phyloP scores from a whole-genome alignment of 306 rosid species.

The Inga leiocalycina region DNA sequence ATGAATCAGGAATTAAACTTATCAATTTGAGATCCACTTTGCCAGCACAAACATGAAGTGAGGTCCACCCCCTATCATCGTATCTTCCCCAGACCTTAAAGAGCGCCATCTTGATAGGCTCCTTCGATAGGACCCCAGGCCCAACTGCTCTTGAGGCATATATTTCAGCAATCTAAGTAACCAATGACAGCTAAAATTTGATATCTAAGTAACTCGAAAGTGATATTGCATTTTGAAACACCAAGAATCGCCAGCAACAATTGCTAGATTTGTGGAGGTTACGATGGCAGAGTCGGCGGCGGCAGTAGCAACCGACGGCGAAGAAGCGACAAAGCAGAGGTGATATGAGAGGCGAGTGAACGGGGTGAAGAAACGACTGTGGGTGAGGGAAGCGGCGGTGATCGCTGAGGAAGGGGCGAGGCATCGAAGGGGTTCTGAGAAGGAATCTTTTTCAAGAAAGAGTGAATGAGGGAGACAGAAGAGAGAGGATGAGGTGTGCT shows the following conservation, averaged over 20 bases:
- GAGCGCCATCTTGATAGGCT: constrained; percentile 66
- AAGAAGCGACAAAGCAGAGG: too few species aligned
- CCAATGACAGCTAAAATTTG: background rate
- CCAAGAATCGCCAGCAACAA: background rate
- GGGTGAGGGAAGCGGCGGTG: too few species aligned
- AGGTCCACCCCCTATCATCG: constrained; percentile 84
- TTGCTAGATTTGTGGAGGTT: background rate
- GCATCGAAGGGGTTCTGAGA: too few species aligned
- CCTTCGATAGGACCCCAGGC: constrained; percentile 37
- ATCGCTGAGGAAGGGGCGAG: too few species aligned
- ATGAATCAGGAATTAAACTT: background rate
- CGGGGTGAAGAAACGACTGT: too few species aligned
- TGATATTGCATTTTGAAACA: background rate
- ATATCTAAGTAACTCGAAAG: background rate
- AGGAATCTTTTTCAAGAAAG: too few species aligned
- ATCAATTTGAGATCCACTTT: constrained; percentile 81
- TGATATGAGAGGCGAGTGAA: too few species aligned
- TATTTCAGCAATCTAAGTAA: constrained; percentile 11
- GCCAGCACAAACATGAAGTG: constrained; percentile 73
- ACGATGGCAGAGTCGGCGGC: too few species aligned
- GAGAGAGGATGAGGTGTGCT: too few species aligned
- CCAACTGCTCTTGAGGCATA: constrained; percentile 48
- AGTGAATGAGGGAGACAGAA: too few species aligned
- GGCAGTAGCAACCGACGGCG: too few species aligned
- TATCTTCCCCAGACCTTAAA: constrained; percentile 46